Base-by-base conservation (phyloP, 129 eudicot genomes). In the Artemisia argyi region DNA sequence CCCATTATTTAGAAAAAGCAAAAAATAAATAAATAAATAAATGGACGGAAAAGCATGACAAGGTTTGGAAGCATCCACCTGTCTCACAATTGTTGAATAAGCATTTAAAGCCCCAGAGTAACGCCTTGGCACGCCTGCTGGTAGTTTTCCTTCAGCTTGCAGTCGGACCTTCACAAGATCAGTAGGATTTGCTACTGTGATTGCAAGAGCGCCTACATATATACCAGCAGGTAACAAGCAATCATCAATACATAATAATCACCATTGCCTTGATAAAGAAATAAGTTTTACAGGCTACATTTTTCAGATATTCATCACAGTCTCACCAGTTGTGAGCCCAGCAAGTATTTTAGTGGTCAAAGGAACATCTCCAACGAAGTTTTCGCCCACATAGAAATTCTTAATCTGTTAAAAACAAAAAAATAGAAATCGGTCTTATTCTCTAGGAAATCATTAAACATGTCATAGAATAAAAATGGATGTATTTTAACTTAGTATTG, bases 91-190 rank as follows among this genome's bases (percentile, higher is more conserved):
- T 10, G 94, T 90, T 32, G 91, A 81, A 76, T 90, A 90, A 56
- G 95, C 95, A 85, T 87, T 84, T 56, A 90, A 60, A 47, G 97
- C 97, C 52, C 97, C 97, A 50, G 95, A 76, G 74, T 90, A 90
- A 69, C 89, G 87, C 89, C 89, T 90, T 63, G 95, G 95, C 53
- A 83, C 88, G 3, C 95, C 97, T 13, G 91, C 85, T 39, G 97
- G 83, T 57, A 87, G 81, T 75, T 79, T 90, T 54, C 95, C 96
- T 78, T 90, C 96, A 62, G 96, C 87, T 74, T 90, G 96, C 61
- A 90, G 91, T 55, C 96, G 80, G 47, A 87, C 96, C 83, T 90
- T 90, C 54, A 90, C 96, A 24, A 90, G 97, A 82, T 89, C 90
- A 32, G 96, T 89, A 42, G 96, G 96, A 70, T 86, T 89, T 61